phyloP scores from a whole-genome alignment of 768 basidiomycete species.

The Hortiboletus flavorubellus region DNA sequence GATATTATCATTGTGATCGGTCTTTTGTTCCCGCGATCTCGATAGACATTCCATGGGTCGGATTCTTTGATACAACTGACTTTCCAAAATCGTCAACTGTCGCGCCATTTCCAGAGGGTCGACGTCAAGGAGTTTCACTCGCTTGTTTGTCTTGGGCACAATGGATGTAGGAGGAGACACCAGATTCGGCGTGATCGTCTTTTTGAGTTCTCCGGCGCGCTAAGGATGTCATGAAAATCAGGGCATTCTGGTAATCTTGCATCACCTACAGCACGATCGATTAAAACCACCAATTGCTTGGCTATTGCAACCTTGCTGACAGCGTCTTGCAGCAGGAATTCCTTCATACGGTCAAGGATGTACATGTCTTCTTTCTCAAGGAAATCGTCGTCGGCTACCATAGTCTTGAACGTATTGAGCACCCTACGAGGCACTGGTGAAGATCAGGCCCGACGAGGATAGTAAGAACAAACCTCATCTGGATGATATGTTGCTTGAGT shows the following conservation, averaged over 20 bases:
- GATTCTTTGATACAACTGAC: slow-evolving; percentile 81
- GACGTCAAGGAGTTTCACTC: slow-evolving; percentile 80
- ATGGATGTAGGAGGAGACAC: slow-evolving; percentile 74
- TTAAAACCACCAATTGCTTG: slow-evolving; percentile 67
- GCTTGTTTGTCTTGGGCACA: slow-evolving; percentile 64
- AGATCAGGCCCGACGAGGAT: not conserved
- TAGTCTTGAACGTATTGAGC: slow-evolving; percentile 84
- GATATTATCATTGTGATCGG: slow-evolving; percentile 78
- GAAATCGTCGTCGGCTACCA: slow-evolving; percentile 81
- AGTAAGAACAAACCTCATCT: slow-evolving; percentile 63
- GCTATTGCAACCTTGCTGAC: slow-evolving; percentile 65
- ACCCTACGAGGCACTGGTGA: slow-evolving; percentile 43
- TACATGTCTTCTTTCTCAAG: slow-evolving; percentile 84
- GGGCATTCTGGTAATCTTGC: not conserved
- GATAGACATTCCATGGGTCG: slow-evolving; percentile 87
- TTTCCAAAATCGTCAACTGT: slow-evolving; percentile 91
- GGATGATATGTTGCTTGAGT: slow-evolving; percentile 83
- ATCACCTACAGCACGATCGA: slow-evolving; percentile 73
- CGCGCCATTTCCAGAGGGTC: slow-evolving; percentile 88
- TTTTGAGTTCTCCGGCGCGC: slow-evolving; percentile 55
- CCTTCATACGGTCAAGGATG: slow-evolving; percentile 78
- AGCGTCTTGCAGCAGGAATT: slow-evolving; percentile 67
- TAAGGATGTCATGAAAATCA: slow-evolving; percentile 25
- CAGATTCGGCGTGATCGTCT: slow-evolving; percentile 52
- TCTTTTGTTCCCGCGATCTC: slow-evolving; percentile 73